Evolutionary conservation across 805 yeast genomes (phyloP), one percentile per base, ranked within the genome.

Genomic region (Lipomyces lipofer): DNA sequence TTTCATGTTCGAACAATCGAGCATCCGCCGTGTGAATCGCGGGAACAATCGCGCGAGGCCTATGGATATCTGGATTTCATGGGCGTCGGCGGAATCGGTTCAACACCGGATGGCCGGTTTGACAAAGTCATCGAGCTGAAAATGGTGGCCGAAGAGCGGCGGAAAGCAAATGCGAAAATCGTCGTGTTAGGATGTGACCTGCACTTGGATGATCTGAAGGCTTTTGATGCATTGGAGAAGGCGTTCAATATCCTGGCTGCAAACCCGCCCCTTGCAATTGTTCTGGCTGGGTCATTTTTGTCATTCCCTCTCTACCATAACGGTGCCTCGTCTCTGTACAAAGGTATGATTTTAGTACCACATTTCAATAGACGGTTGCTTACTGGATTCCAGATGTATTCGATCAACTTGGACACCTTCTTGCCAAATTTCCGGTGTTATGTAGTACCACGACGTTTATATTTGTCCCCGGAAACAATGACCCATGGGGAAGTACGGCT

Each of bases 381-480:
- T 29, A n/a, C 51, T 54, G 25, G 42, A 33, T 21, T 13, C 6
- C 75, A 78, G 35, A 72, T 19, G 27, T 79, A 24, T 91, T 94
- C 70, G 96, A 91, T 64, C 74, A 81, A 2, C 73, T 94, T 13
- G 92, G 95, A 0, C 74, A 76, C 2, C 64, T 88, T 1, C 65
- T 94, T 17, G 78, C 84, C 8, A 75, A 78, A 45, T 86, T 73
- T 62, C 86, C 88, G 0, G 66, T 68, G 3, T 69, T 89, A 5
- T 71, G 82, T 12, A 66, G 72, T 6, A 66, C 71, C 5, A 76
- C 86, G 27, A 82, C 85, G 48, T 69, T 94, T 27, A 71, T 89
- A 0, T 80, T 94, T 54, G 73, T 92, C 1, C 97, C 98, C 0
- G 98, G 99, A 0, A 81, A 82, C 39, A 86, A 88, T 62, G 99